Percentiles rank a stretch among this genome's conserved stretches.
Conservation (phyloP, 805 yeast species). For the Schwanniomyces pseudopolymorphus region DNA sequence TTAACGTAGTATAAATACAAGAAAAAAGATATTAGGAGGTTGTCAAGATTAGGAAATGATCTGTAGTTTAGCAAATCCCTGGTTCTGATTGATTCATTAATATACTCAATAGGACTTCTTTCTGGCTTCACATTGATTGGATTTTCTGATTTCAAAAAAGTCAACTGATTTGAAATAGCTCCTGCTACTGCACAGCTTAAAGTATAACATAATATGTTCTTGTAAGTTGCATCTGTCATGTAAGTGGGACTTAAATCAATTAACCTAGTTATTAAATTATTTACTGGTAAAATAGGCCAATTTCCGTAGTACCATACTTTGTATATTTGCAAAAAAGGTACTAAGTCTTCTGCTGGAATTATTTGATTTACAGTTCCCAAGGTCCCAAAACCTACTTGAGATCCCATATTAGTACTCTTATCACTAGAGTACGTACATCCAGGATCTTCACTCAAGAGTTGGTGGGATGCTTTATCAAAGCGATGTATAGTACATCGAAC, state of each 20-base stretch:
- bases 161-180: conserved; percentile 28
- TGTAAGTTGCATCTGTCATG: background rate
- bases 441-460: conserved; percentile 21
- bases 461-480: conserved; percentile 29
- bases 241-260: background rate
- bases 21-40: conserved; percentile 36
- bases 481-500: conserved; percentile 34
- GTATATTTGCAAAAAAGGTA: conserved; percentile 35
- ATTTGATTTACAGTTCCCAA: background rate
- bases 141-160: conserved; percentile 12
- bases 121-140: conserved; percentile 1
- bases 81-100: conserved; percentile 27
- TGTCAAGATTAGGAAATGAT: conserved; percentile 24
- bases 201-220: conserved; percentile 15
- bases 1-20: conserved; percentile 35
- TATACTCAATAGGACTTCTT: conserved; percentile 12
- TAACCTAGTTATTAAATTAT: conserved; percentile 11
- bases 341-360: conserved; percentile 18
- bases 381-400: background rate
- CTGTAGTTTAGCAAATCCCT: conserved; percentile 27
- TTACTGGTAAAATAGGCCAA: conserved; percentile 33
- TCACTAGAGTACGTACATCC: background rate
- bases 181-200: conserved; percentile 39
- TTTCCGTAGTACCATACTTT: conserved; percentile 43
- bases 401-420: background rate